These are phyloP conservation scores for Aquilaria sinensis DNA, from an alignment of 345 rosid genomes.

Conservation along the genomic window DNA sequence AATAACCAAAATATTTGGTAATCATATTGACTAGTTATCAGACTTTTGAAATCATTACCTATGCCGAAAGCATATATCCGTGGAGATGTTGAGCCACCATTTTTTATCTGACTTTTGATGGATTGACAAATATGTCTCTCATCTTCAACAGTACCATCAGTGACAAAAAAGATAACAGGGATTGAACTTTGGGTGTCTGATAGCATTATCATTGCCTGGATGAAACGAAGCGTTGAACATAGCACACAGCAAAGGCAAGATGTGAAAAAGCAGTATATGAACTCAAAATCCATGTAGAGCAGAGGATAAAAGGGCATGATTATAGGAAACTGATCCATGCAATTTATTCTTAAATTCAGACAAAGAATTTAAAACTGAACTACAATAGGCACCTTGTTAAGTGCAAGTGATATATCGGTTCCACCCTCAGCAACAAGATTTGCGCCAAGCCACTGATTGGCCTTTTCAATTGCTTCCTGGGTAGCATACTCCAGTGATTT, in stretches of 20 bases:
- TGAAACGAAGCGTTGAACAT: conserved; percentile 8
- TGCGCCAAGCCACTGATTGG: conserved; percentile 58
- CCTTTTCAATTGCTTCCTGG: conserved; percentile 51
- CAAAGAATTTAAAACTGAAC: no score
- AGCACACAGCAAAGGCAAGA: no score
- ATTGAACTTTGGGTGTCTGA: conserved; percentile 46
- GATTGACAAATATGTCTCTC: conserved; percentile 73
- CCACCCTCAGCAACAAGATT: conserved; percentile 59
- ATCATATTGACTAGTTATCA: no score
- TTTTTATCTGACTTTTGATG: conserved; percentile 48
- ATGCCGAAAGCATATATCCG: conserved; percentile 62
- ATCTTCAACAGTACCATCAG: conserved; percentile 94
- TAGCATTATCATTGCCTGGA: conserved; percentile 87
- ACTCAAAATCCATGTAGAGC: no score
- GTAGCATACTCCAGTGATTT: conserved; percentile 62
- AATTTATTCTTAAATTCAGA: background rate
- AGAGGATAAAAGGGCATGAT: no score
- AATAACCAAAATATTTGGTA: no score
- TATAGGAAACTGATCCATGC: background rate
- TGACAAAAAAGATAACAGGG: conserved; percentile 77
- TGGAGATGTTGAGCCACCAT: conserved; percentile 34
- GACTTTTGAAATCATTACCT: conserved; percentile 29
- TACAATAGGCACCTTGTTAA: conserved; percentile 48
- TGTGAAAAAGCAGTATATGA: no score
- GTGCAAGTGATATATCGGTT: conserved; percentile 67